Conservation (phyloP, 176 grass and related monocot species). For the Eragrostis curvula region DNA sequence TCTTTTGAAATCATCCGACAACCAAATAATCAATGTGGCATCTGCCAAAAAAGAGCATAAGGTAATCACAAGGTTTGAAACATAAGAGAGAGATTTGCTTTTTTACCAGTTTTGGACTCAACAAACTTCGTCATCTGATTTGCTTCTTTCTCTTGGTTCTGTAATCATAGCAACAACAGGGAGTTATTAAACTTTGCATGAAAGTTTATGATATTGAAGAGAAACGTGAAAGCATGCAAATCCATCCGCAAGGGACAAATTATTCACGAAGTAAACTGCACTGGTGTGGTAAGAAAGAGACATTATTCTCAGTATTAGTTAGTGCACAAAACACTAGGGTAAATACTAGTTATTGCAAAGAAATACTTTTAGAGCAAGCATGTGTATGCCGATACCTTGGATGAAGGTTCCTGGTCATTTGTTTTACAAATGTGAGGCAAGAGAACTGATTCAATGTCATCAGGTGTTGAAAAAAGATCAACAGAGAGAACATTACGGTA, state of each 20-base stretch:
- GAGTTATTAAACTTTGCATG: neutral
- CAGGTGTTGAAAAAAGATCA: conserved; percentile 53
- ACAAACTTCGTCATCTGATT: conserved; percentile 13
- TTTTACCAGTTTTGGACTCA: conserved; percentile 22
- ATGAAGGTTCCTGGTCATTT: conserved; percentile 13
- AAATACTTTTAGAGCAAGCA: neutral
- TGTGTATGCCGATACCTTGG: conserved; percentile 10
- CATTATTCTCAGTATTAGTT: neutral
- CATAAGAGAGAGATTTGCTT: neutral
- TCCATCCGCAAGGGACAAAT: neutral
- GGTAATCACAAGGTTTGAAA: neutral
- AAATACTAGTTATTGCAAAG: neutral
- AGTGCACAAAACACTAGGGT: neutral
- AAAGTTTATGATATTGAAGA: neutral
- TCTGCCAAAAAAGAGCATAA: neutral
- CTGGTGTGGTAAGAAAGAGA: neutral
- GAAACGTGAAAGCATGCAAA: conserved; percentile 8
- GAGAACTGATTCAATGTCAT: conserved; percentile 49
- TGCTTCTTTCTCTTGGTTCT: conserved; percentile 21
- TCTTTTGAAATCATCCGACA: neutral
- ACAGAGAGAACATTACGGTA: conserved; percentile 39
- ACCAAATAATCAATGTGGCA: neutral
- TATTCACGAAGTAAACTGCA: neutral
- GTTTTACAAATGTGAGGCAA: conserved; percentile 34
- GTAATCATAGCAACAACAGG: neutral